These are phyloP conservation scores for Barnettozyma californica DNA, from an alignment of 805 yeast genomes.

Conservation along the genomic window DNA sequence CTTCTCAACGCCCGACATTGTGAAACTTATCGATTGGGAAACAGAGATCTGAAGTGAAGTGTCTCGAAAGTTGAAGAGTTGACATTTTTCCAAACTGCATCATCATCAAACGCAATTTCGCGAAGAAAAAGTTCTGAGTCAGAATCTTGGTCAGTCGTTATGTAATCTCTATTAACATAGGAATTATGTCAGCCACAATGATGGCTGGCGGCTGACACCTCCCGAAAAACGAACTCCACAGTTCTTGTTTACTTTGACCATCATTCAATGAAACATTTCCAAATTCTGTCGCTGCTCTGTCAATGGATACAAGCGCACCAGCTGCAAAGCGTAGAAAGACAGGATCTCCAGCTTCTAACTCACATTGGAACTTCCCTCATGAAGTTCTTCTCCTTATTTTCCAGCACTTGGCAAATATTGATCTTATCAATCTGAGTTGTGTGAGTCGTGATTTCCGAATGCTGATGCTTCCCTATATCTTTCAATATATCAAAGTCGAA, in stretches of 20 bases:
- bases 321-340: neutral
- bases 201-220: too few relatives aligned
- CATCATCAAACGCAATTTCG: neutral
- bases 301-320: neutral
- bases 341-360: neutral
- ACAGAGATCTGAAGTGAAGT: neutral
- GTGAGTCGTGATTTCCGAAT: conserved; percentile 6
- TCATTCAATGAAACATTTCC: neutral
- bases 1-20: conserved; percentile 29
- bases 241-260: neutral
- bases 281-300: neutral
- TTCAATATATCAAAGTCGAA: conserved; percentile 8
- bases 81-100: neutral
- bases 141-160: neutral
- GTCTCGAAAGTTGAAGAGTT: neutral
- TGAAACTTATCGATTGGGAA: neutral
- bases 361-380: conserved; percentile 15
- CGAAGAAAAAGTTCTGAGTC: neutral
- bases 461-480: conserved; percentile 20
- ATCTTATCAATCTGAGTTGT: conserved; percentile 14
- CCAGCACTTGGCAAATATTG: conserved; percentile 13
- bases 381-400: conserved; percentile 18
- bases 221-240: neutral
- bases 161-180: neutral
- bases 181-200: too few relatives aligned